Evolutionary conservation across 768 basidiomycete species (phyloP), one percentile per base, ranked within the genome.

Genomic region (Amanita rimosa): DNA sequence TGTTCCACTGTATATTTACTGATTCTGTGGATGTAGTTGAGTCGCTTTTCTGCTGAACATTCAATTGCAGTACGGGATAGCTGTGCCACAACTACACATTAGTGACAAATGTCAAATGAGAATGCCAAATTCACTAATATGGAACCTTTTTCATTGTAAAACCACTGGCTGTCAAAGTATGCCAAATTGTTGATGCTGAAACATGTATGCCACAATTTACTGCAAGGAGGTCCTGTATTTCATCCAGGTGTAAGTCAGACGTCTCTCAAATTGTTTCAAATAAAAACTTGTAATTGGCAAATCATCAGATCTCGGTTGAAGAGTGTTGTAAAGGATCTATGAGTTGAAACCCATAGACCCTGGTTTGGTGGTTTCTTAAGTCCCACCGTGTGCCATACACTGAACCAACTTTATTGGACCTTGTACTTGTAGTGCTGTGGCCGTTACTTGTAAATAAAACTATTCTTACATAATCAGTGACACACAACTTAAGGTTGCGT

Each of bases 101-200:
- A 16, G 7, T 26, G 5, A 44, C 16, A 17, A 10, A 16, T 16
- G 34, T 35, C 34, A 26, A n/a, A n/a, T n/a, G n/a, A n/a, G n/a
- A n/a, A n/a, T n/a, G n/a, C n/a, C n/a, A 34, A 35, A 35, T 6
- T 11, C 4, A 13, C 17, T n/a, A n/a, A 44, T 26, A 14, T 7
- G 27, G 45, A 27, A 36, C 45, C 24, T 46, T 35, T 13, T 46
- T 17, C 33, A 48, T 44, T 4, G 48, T 27, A n/a, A 29, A 37
- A 13, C 31, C 45, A 7, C 7, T 9, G 16, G 14, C 16, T 8
- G 34, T 38, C 16, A 66, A 50, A 2, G 60, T 38, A 6, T 57
- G 34, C 53, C 55, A 58, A 9, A 66, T 58, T 5, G 63, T 64
- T 8, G 54, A 14, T 3, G 17, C 13, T 10, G 38, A 40, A 14